Evolutionary conservation across 352 stramenopile species (phyloP), one percentile per base, ranked within the genome.

Genomic region (Phytophthora idaei): DNA sequence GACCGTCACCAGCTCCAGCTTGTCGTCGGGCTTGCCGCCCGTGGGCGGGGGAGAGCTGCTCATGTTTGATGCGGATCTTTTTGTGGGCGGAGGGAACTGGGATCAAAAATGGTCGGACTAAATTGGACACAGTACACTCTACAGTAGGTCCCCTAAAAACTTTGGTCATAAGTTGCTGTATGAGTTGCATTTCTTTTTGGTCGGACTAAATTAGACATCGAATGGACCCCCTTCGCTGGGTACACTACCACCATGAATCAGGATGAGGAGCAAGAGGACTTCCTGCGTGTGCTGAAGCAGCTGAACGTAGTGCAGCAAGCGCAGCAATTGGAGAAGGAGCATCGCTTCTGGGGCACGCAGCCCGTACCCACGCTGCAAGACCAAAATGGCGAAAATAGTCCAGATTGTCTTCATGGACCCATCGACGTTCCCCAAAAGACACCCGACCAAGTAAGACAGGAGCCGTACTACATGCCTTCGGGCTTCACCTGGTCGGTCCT

Each of bases 401-500:
- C 57, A 14, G 28, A 50, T 0, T 11, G 29, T 50, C 31, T 53
- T 28, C 80, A 96, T 66, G 93, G 90, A 41, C 89, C 97, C 5
- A 98, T 99, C 57, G 93, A 99, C 63, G 78, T 74, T 15, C 71
- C 59, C 2, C 41, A 89, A 45, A 98, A 98, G 78, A 95, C 85
- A 31, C 65, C 89, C 0, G 84, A 82, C 1, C 86, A 99, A 57
- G 86, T 99, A 41, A 85, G 95, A 15, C 64, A 88, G 31, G 92
- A 98, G 69, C 94, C 98, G 28, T 99, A 98, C 72, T 90, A 93
- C 37, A 98, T 99, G 90, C 97, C 98, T 3, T 65, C 81, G 7
- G 97, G 98, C 39, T 99, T 99, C 67, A 74, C 84, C 57, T 99
- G 98, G 97, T 74, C 55, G 58, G 74, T 93, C 7, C 29, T 98